Conservation (phyloP, 306 rosid species). For the Biancaea sappan region DNA sequence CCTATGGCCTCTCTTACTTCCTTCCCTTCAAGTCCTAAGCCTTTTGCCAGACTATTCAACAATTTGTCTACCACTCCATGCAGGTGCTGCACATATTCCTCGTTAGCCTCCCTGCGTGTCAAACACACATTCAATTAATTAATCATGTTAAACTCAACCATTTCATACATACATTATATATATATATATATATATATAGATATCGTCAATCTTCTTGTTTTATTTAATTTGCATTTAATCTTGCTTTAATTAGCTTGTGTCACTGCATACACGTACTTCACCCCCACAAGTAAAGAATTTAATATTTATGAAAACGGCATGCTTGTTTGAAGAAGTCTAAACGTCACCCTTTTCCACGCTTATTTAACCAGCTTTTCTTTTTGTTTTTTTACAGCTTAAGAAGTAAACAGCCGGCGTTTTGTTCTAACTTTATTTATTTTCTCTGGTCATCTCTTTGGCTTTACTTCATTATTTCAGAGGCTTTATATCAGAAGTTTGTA, state of each 20-base stretch:
- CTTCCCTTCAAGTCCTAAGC: constrained; percentile 61
- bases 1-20: constrained; percentile 58
- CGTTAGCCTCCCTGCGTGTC: constrained; percentile 62
- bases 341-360: too few relatives aligned
- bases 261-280: background rate
- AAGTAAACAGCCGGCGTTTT: background rate
- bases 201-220: background rate
- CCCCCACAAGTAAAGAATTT: too few relatives aligned
- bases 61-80: constrained; percentile 59
- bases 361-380: background rate
- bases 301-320: background rate
- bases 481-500: background rate
- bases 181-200: too few relatives aligned
- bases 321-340: background rate
- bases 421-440: background rate
- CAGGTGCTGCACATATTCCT: constrained; percentile 55
- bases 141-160: too few relatives aligned
- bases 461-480: background rate
- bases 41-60: constrained; percentile 51
- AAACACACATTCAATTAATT: background rate
- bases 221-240: background rate
- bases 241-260: background rate
- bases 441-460: background rate
- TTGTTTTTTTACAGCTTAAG: background rate
- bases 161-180: too few relatives aligned